Percentiles rank a stretch among this genome's conserved stretches.
phyloP scores from a whole-genome alignment of 2,329 filamentous ascomycete species.

The Fusarium sp. region DNA sequence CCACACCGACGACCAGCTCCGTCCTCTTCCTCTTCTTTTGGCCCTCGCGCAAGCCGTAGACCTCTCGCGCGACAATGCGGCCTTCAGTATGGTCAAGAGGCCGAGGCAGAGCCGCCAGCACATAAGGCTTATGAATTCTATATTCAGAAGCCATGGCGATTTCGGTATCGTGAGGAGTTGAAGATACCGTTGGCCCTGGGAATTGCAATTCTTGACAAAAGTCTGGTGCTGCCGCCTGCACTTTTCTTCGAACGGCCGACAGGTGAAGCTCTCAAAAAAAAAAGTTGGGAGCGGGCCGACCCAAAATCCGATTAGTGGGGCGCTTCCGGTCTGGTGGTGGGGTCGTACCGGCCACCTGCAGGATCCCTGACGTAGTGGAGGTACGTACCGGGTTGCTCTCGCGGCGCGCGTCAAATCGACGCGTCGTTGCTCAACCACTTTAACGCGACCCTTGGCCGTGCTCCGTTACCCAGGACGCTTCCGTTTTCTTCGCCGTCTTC shows the following conservation, averaged over 20 bases:
- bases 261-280: slow-evolving; percentile 51
- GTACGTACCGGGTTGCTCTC: slow-evolving; percentile 31
- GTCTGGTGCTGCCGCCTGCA: slow-evolving; percentile 24
- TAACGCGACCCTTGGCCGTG: slow-evolving; percentile 43
- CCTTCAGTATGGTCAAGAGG: slow-evolving; percentile 66
- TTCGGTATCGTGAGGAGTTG: slow-evolving; percentile 1
- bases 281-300: slow-evolving; percentile 48
- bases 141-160: slow-evolving; percentile 68
- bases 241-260: slow-evolving; percentile 31
- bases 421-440: slow-evolving; percentile 44
- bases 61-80: slow-evolving; percentile 69
- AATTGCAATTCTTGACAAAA: slow-evolving; percentile 37
- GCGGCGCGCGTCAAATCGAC: slow-evolving; percentile 33
- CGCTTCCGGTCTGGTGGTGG: slow-evolving; percentile 26
- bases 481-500: slow-evolving; percentile 15
- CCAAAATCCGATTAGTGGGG: slow-evolving; percentile 52
- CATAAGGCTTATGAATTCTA: slow-evolving; percentile 73
- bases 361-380: slow-evolving; percentile 41
- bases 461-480: slow-evolving; percentile 27
- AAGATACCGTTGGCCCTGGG: slow-evolving; percentile 24
- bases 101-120: slow-evolving; percentile 69
- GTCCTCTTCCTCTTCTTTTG: slow-evolving; percentile 72
- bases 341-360: slow-evolving; percentile 22
- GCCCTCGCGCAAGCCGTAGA: slow-evolving; percentile 69
- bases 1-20: slow-evolving; percentile 72